Evolutionary conservation across 805 yeast species (phyloP).

Genomic region (Lipomyces chichibuensis): DNA sequence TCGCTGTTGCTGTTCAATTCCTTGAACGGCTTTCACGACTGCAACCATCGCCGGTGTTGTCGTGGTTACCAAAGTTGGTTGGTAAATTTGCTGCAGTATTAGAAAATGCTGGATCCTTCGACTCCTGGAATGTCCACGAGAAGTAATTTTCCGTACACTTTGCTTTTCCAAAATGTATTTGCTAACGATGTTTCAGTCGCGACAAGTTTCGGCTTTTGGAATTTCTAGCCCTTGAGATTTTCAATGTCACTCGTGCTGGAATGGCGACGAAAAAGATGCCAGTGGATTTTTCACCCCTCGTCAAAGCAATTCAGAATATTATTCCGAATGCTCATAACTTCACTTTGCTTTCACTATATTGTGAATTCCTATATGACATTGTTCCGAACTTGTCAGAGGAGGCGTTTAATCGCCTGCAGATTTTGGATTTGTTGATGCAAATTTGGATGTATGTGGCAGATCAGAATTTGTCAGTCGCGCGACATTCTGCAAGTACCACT

Average conservation of each 20-base stretch:
- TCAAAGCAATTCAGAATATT: constrained; percentile 8
- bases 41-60: neutral
- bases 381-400: neutral
- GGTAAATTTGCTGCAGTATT: constrained; percentile 7
- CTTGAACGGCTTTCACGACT: neutral
- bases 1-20: neutral
- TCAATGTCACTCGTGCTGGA: neutral
- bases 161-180: neutral
- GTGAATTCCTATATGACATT: constrained; percentile 6
- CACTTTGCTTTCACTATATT: constrained; percentile 12
- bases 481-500: constrained; percentile 8
- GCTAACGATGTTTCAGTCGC: constrained; percentile 14
- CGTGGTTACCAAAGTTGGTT: neutral
- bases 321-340: constrained; percentile 9
- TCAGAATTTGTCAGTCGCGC: constrained; percentile 9
- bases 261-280: neutral
- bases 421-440: constrained; percentile 8
- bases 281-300: constrained; percentile 2
- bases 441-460: constrained; percentile 14
- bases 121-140: constrained; percentile 14
- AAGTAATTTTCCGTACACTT: neutral
- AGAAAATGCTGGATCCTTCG: neutral
- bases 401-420: neutral
- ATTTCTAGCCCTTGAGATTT: neutral
- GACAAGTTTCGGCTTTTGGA: neutral